phyloP scores from a whole-genome alignment of 208 protist genomes.

The Spongospora subterranea region DNA sequence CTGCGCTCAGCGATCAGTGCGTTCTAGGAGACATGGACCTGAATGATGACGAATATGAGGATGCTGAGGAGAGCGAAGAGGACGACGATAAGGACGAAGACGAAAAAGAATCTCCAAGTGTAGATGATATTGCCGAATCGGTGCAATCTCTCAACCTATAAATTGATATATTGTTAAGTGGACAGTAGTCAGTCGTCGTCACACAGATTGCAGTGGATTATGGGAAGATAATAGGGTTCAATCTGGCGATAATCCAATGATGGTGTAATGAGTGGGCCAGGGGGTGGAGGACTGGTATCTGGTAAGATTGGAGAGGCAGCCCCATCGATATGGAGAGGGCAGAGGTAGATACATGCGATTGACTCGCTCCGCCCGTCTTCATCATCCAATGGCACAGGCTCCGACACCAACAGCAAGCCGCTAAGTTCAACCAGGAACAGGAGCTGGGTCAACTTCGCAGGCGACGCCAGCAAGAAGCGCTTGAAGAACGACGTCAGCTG shows the following conservation, averaged over 20 bases:
- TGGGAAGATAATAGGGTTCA: not conserved
- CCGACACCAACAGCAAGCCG: not conserved
- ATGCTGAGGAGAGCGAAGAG: not conserved
- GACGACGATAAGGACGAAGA: not conserved
- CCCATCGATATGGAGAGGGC: not conserved
- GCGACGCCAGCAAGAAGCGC: not conserved
- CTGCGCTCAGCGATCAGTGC: not conserved
- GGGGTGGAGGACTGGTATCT: not conserved
- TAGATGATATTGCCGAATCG: not conserved
- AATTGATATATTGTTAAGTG: too few relatives aligned
- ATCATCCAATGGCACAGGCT: not conserved
- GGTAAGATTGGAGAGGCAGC: not conserved
- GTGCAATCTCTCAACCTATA: not conserved
- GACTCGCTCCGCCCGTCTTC: not conserved
- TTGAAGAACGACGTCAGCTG: conserved; percentile 40
- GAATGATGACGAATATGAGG: conserved; percentile 42
- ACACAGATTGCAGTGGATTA: not conserved
- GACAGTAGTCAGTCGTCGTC: too few relatives aligned
- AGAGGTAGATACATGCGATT: not conserved
- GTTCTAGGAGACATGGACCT: conserved; percentile 45
- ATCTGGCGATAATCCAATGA: not conserved
- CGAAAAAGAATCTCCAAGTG: too few relatives aligned
- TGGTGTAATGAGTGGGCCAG: not conserved
- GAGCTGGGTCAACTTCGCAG: not conserved
- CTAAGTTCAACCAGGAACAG: not conserved